A percentile compares a stretch with the other conserved stretches of the same genome.
Evolutionary conservation across 1,284 basidiomycete species (phyloP).

Genomic region (Ganoderma multipileum): DNA sequence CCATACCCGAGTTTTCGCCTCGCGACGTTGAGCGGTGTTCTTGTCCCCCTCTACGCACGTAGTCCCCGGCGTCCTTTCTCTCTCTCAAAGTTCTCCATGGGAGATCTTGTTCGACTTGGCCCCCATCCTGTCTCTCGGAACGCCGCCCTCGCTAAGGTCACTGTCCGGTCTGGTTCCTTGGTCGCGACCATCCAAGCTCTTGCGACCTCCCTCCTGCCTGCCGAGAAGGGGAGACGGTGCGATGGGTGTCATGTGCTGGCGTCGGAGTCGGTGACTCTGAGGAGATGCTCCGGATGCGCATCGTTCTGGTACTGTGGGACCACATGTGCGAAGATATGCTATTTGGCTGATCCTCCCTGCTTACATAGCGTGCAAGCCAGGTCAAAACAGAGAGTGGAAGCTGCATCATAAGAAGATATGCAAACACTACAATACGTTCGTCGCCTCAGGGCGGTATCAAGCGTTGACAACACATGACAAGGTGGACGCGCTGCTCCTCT

Average conservation of each 20-base stretch:
- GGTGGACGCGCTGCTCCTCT: conserved; percentile 67
- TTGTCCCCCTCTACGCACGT: no score
- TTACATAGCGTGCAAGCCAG: conserved; percentile 44
- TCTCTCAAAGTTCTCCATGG: not conserved
- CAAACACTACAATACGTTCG: conserved; percentile 56
- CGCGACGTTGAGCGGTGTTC: no score
- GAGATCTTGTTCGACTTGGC: conserved; percentile 40
- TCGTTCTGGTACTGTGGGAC: conserved; percentile 75
- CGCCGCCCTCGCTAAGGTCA: conserved; percentile 50
- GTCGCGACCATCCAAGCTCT: conserved; percentile 55
- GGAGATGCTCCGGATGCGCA: conserved; percentile 66
- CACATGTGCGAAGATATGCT: conserved; percentile 53
- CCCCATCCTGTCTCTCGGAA: conserved; percentile 56
- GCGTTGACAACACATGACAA: conserved; percentile 57
- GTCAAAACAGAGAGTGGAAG: conserved; percentile 72
- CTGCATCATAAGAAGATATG: conserved; percentile 69
- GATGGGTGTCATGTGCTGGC: conserved; percentile 59
- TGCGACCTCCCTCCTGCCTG: conserved; percentile 55
- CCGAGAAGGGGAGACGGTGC: conserved; percentile 67
- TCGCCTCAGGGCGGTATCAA: conserved; percentile 53
- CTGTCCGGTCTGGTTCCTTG: conserved; percentile 49
- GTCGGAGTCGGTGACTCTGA: conserved; percentile 41
- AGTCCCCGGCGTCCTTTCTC: not conserved
- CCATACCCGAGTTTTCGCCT: no score
- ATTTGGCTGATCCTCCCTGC: not conserved